Conservation (phyloP, 176 grass and related monocot species). For the Melocanna baccifera region DNA sequence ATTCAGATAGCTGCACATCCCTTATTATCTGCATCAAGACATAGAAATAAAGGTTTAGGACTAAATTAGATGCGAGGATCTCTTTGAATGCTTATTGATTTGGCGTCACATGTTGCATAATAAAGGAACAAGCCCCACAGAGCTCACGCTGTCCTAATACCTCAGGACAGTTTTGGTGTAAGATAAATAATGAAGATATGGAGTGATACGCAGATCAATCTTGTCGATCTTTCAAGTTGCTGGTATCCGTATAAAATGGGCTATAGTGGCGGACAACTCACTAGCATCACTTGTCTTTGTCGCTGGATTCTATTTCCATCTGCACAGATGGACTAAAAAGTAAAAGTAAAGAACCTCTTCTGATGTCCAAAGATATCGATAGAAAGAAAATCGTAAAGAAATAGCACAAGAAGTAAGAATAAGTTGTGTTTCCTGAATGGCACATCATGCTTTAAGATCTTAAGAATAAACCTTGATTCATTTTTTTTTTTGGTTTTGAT, state of each 20-base stretch:
- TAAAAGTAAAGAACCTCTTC: conserved; percentile 7
- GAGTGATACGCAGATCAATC: conserved; percentile 37
- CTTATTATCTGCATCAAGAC: neutral
- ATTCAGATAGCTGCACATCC: neutral
- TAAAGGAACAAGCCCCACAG: conserved; percentile 18
- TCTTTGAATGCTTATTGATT: conserved; percentile 27
- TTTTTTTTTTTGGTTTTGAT: neutral
- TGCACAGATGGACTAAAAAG: neutral
- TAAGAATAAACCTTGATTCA: neutral
- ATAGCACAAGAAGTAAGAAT: neutral
- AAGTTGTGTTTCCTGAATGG: neutral
- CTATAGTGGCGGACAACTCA: conserved; percentile 18
- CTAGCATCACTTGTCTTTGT: conserved; percentile 21
- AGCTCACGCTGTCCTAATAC: conserved; percentile 25
- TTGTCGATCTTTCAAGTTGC: conserved; percentile 21
- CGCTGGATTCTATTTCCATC: conserved; percentile 20
- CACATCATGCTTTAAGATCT: neutral
- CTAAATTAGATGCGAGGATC: conserved; percentile 27
- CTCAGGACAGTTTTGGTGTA: neutral
- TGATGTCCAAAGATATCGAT: conserved; percentile 16
- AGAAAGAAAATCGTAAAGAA: neutral
- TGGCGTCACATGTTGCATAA: conserved; percentile 31
- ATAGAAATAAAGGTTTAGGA: neutral
- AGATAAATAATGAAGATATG: conserved; percentile 36
- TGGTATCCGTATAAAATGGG: conserved; percentile 26